These are phyloP conservation scores for Ilex paraguariensis DNA, from an alignment of 305 asterid species.

Conservation along the genomic window DNA sequence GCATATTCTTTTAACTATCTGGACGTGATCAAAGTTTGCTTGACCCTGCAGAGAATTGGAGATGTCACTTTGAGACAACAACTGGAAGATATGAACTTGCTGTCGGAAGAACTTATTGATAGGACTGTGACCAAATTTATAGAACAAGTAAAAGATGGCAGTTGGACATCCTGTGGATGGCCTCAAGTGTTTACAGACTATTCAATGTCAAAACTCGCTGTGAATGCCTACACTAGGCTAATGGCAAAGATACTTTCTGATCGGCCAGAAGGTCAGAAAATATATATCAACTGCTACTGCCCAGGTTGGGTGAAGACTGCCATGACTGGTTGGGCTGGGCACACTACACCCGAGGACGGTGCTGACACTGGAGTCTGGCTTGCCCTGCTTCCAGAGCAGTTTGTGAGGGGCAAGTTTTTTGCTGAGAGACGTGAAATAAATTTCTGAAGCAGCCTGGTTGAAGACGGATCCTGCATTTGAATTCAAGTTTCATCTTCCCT, in stretches of 20 bases:
- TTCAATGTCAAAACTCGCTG: conserved; percentile 74
- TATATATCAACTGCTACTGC: conserved; percentile 69
- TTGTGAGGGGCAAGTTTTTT: conserved; percentile 60
- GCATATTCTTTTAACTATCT: neutral
- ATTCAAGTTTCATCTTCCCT: neutral
- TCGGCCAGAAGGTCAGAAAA: conserved; percentile 59
- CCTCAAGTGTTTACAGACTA: conserved; percentile 83
- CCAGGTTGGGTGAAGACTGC: conserved; percentile 98
- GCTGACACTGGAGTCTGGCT: conserved; percentile 98
- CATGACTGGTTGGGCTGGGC: conserved; percentile 93
- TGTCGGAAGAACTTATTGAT: conserved; percentile 72
- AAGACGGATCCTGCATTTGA: neutral
- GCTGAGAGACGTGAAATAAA: conserved; percentile 86
- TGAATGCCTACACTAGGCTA: conserved; percentile 65
- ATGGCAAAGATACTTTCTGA: conserved; percentile 39
- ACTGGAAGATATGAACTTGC: conserved; percentile 46
- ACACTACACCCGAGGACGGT: conserved; percentile 67
- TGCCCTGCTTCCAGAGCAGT: conserved; percentile 56
- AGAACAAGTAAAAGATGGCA: conserved; percentile 68
- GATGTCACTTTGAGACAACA: conserved; percentile 54
- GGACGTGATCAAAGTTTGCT: conserved; percentile 10
- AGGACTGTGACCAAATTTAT: conserved; percentile 42
- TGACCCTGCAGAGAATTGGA: conserved; percentile 52
- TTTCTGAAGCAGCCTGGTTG: conserved; percentile 33
- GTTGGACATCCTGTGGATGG: conserved; percentile 79